Conservation (phyloP, 345 rosid species). For the Rhizophora apiculata region DNA sequence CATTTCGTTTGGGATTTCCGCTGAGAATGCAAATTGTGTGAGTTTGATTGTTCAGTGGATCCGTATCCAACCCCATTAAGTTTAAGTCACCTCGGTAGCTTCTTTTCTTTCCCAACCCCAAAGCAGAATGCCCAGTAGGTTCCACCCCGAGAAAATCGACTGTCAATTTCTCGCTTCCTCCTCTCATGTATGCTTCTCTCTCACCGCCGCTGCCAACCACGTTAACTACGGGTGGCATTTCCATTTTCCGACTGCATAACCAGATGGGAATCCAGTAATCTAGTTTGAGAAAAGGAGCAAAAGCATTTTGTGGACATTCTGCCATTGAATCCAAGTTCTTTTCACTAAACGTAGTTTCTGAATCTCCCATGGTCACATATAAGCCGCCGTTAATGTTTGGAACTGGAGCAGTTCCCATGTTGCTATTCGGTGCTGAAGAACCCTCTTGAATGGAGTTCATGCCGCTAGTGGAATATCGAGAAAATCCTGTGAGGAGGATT, state of each 20-base stretch:
- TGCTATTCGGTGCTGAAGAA: constrained; percentile 16
- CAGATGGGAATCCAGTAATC: constrained; percentile 20
- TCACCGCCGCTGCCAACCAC: neutral
- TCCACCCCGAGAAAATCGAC: constrained; percentile 56
- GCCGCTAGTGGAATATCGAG: constrained; percentile 33
- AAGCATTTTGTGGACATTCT: constrained; percentile 8
- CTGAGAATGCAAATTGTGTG: constrained; percentile 33
- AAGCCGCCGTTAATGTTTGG: constrained; percentile 10
- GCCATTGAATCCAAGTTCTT: constrained; percentile 19
- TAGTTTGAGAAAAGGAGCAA: constrained; percentile 12
- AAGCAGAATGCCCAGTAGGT: constrained; percentile 19
- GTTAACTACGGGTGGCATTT: neutral
- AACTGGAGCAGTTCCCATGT: constrained; percentile 5
- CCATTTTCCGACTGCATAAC: constrained; percentile 18
- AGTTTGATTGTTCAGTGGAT: constrained; percentile 21
- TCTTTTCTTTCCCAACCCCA: constrained; percentile 20
- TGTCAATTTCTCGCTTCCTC: constrained; percentile 33
- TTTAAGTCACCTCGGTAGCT: constrained; percentile 20
- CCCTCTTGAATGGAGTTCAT: constrained; percentile 27
- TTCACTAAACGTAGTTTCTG: constrained; percentile 8
- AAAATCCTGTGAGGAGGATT: constrained; percentile 46
- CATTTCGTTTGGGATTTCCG: constrained; percentile 20
- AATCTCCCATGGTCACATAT: constrained; percentile 6
- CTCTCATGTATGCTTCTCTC: constrained; percentile 24
- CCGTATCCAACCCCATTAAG: constrained; percentile 18